A percentile compares a stretch with the other conserved stretches of the same genome.
Conservation (phyloP, 1,284 basidiomycete genomes). For the Moesziomyces sp. region DNA sequence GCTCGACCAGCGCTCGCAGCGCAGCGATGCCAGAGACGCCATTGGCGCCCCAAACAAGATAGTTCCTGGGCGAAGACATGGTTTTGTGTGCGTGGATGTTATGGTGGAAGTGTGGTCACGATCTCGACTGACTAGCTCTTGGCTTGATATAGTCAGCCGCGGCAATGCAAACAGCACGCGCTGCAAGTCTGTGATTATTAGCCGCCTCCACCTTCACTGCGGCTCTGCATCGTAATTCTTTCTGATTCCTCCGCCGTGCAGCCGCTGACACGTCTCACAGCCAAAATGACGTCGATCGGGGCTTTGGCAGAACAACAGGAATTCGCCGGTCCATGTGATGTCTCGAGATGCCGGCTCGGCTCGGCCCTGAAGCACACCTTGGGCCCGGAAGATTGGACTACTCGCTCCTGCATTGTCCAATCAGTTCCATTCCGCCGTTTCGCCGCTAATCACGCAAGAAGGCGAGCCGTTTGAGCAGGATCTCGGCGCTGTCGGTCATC, state of each 20-base stretch:
- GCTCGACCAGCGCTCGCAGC: slow-evolving; percentile 38
- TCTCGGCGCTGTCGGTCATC: slow-evolving; percentile 61
- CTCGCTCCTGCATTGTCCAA: too few species aligned
- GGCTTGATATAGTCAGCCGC: background rate
- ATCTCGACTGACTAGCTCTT: too few species aligned
- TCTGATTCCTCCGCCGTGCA: too few species aligned
- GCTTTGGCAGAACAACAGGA: too few species aligned
- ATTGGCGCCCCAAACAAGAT: slow-evolving; percentile 43
- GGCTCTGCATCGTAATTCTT: too few species aligned
- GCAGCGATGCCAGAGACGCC: slow-evolving; percentile 42
- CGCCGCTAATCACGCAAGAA: slow-evolving; percentile 38
- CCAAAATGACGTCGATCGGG: too few species aligned
- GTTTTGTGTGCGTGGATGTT: background rate
- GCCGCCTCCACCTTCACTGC: background rate
- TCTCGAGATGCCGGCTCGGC: too few species aligned
- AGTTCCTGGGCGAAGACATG: slow-evolving; percentile 28
- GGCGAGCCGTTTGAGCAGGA: slow-evolving; percentile 59
- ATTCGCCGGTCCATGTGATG: too few species aligned
- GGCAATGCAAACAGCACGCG: slow-evolving; percentile 9
- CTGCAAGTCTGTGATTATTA: too few species aligned
- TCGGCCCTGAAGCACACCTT: too few species aligned
- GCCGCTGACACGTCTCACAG: background rate
- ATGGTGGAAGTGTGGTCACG: too few species aligned
- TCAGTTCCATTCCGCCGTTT: background rate
- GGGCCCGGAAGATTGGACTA: too few species aligned